Evolutionary conservation across 2,329 filamentous ascomycete species (phyloP), one percentile per base, ranked within the genome.

Genomic region (Immersiporthe knoxdaviesiana): DNA sequence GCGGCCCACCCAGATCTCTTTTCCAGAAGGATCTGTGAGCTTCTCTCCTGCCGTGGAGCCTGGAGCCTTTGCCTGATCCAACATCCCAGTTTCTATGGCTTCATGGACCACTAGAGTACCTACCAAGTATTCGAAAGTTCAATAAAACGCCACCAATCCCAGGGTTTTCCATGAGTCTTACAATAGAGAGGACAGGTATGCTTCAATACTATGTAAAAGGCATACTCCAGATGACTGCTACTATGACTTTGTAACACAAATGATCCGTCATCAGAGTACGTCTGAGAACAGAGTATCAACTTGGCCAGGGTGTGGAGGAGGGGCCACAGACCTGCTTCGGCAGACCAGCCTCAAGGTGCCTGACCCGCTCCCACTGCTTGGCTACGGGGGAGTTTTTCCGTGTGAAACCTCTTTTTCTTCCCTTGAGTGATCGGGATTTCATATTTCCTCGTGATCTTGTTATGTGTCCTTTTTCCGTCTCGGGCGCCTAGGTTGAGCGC

Each of bases 21-120:
- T 71, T 71, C 67, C 44, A 69, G 67, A 71, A 71, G 54, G 50
- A 66, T 71, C 69, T 71, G 27, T 69, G 58, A 24, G 39, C 32
- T 71, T 70, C 69, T 47, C 59, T 52, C 16, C 24, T 10, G 24
- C 52, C 14, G 61, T 63, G 41, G 61, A 63, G 27, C 61, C 27
- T 44, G 41, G 41, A 21, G 41, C 41, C 30, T 30, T 32, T 14
- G 8, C 41, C 44, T 12, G 30, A 32, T 21, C 24, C 39, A 24
- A 3, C n/a, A 62, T 37, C 60, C 60, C 61, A 11, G 27, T 16
- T 8, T 2, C 41, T 16, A 32, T 27, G 8, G 16, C 54, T 32
- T 24, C 50, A 32, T n/a, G n/a, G n/a, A n/a, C 12, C 52, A 12
- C 24, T 24, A 12, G 30, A 24, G 12, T 14, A 27, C 11, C n/a